These are phyloP conservation scores for Macadamia integrifolia DNA, from an alignment of 164 flowering plant species.

Conservation along the genomic window DNA sequence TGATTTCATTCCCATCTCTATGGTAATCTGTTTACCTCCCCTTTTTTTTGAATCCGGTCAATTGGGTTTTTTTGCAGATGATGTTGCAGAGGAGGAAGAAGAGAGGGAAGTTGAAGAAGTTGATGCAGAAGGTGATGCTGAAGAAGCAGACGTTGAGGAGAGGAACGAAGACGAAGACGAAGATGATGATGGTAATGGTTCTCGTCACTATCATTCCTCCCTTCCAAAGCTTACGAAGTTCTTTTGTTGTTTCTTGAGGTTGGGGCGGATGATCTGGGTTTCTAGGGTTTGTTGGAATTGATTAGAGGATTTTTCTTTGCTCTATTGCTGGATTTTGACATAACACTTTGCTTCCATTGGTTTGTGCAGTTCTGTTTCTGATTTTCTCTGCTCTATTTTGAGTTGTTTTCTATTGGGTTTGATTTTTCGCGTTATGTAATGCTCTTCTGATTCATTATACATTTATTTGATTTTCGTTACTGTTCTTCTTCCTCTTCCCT, in stretches of 20 bases:
- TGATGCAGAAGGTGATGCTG: conserved; percentile 9
- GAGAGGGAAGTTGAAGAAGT: conserved; percentile 27
- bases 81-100: conserved; percentile 41
- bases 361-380: background rate
- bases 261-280: background rate
- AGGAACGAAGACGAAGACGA: conserved; percentile 54
- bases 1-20: too few species aligned
- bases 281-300: background rate
- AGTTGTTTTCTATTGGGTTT: background rate
- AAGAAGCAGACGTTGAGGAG: conserved; percentile 27
- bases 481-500: too few species aligned
- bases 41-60: too few species aligned
- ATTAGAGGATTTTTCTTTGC: background rate
- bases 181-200: conserved; percentile 37
- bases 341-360: background rate
- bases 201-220: background rate
- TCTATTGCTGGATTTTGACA: background rate
- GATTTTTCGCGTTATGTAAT: background rate
- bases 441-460: too few species aligned
- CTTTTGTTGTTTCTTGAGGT: background rate
- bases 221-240: background rate
- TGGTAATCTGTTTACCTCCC: too few species aligned
- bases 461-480: too few species aligned
- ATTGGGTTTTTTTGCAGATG: conserved; percentile 34
- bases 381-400: background rate